Base-by-base conservation (phyloP, 441 rosid genomes). In the Capsella rubella region DNA sequence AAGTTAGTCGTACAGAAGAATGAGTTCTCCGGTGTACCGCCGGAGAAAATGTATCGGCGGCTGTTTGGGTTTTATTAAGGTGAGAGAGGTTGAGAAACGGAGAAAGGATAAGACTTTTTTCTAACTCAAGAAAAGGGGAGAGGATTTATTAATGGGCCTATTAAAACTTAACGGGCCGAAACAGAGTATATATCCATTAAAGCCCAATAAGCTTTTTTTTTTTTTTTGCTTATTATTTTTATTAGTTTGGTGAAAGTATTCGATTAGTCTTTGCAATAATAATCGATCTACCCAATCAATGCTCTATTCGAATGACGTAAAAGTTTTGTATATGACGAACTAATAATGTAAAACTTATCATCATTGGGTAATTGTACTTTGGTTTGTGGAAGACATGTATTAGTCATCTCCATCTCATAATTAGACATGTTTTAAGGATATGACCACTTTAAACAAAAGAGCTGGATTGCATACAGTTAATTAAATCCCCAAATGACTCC, bases 371-470 rank as follows among this genome's bases (percentile, higher is more conserved):
- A 2, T n/a, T 28, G 61, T 40, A 27, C 16, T 27, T 42, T 67
- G 52, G 1, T 51, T 9, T 35, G 71, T 52, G 0, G 13, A 8
- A 8, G 35, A 32, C 32, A 31, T 70, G 37, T 37, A 31, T 55
- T 29, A 6, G 59, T 37, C 50, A 51, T 18, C 25, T 21, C 25
- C 25, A 21, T 21, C 25, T 2, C 45, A 10, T 55, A 42, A 54
- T 32, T 54, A 3, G 6, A 16, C 43, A 31, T 70, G 47, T 49
- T 32, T 59, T 25, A 27, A 34, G 55, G 47, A 53, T 53, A 46
- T 47, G 59, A 59, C 66, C 66, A 35, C 18, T 59, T 27, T n/a
- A 25, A 35, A 35, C 40, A 49, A 70, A 70, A 59, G 40, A 10
- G 50, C 50, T 58, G 43, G 25, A 43, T 14, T 1, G 53, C 28